Evolutionary conservation across 768 basidiomycete genomes (phyloP), one percentile per base, ranked within the genome.

Genomic region (Amanita polypyramis): DNA sequence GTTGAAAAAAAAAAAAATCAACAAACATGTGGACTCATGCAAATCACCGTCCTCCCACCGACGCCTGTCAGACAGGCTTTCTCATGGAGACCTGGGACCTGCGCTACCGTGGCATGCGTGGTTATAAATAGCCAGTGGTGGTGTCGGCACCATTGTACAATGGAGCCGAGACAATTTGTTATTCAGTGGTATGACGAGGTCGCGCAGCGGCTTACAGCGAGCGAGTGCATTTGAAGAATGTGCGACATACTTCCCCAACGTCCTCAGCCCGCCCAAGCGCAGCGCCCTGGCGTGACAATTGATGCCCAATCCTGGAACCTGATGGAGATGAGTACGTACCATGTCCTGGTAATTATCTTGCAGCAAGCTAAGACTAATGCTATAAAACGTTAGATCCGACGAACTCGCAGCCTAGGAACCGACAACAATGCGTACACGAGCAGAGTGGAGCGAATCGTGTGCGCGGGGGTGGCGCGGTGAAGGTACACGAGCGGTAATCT

Each of bases 391-490:
- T 19, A 47, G 46, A 47, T 39, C 9, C 46, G 25, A 29, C 32
- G 46, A 29, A 40, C 29, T 2, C 45, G 10, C 35, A 14, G 36
- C 32, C 45, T 15, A 6, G 44, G 21, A 17, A 5, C 27, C 11
- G 8, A 39, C 3, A 7, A 27, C 37, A 25, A n/a, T 20, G 34
- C 20, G 23, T 25, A 14, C 35, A 45, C 15, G 21, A 47, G 12
- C 36, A 17, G 21, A 47, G 11, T 11, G 9, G 29, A 15, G 17
- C 46, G 9, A 38, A 25, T 9, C 46, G 39, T 34, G 15, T 49
- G 21, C 47, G 47, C 11, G 47, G 47, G 25, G 47, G 46, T n/a
- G 46, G 46, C 17, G 36, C 37, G 17, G 46, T 36, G 23, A 47
- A 40, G 46, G 46, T 47, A 47, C 11, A 20, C 17, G n/a, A 25